Evolutionary conservation across 306 rosid species (phyloP).

Genomic region (Ziziphus jujuba): DNA sequence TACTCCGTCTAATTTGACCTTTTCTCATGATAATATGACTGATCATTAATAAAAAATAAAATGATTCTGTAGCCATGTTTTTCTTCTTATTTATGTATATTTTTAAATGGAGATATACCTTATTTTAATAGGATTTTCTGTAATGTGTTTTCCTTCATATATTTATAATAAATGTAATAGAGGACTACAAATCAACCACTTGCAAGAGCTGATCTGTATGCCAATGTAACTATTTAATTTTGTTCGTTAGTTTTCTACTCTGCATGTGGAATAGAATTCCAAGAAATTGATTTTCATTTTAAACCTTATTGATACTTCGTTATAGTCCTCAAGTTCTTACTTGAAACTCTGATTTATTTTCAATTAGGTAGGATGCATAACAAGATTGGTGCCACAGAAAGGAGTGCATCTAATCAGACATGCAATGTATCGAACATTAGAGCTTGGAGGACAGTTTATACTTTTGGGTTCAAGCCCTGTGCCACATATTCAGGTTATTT

Average conservation of each 20-base stretch:
- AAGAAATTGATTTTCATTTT: neutral
- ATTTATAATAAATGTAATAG: no score
- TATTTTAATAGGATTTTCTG: no score
- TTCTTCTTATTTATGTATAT: neutral
- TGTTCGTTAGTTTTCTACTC: neutral
- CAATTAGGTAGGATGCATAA: conserved; percentile 84
- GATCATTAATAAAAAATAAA: neutral
- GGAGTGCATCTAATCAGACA: conserved; percentile 96
- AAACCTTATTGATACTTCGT: conserved; percentile 7
- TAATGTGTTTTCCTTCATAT: no score
- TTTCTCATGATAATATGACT: no score
- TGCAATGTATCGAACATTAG: conserved; percentile 82
- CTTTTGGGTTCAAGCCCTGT: conserved; percentile 97
- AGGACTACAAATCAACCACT: no score
- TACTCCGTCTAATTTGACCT: no score
- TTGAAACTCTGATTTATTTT: conserved; percentile 22
- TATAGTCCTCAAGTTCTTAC: conserved; percentile 20
- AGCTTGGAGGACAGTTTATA: conserved; percentile 92
- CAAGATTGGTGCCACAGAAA: conserved; percentile 97
- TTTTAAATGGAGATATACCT: neutral
- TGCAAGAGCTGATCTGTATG: neutral
- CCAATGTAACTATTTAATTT: neutral
- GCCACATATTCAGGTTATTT: conserved; percentile 76
- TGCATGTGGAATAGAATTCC: neutral
- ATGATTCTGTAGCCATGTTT: neutral